Percentiles rank a stretch among this genome's conserved stretches.
Evolutionary conservation across 2,329 filamentous ascomycete genomes (phyloP).

Genomic region (Colletotrichum sp.): DNA sequence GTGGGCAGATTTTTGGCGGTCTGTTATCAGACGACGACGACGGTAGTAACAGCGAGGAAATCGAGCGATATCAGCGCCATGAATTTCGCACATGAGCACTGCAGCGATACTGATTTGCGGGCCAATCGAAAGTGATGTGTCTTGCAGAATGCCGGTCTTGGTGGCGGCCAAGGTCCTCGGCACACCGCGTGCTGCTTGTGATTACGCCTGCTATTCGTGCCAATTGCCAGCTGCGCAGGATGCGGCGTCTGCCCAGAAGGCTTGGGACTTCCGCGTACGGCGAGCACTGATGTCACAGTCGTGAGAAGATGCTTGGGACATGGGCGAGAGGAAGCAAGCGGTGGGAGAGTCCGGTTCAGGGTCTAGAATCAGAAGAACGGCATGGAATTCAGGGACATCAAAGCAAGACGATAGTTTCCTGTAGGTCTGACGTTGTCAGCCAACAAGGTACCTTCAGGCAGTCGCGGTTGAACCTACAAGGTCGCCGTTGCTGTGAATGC

Average conservation of each 20-base stretch:
- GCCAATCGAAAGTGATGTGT: background rate
- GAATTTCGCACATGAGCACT: background rate
- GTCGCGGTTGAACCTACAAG: background rate
- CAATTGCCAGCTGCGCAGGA: background rate
- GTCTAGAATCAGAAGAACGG: background rate
- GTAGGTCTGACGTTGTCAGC: background rate
- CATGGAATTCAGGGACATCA: background rate
- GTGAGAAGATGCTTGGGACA: background rate
- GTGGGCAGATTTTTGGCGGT: background rate
- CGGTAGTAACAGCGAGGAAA: background rate
- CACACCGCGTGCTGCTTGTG: background rate
- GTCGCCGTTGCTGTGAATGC: background rate
- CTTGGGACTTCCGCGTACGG: background rate
- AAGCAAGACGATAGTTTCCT: background rate
- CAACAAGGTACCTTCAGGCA: background rate
- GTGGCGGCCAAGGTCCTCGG: slow-evolving; percentile 4
- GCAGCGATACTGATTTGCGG: background rate
- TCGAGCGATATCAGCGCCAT: background rate
- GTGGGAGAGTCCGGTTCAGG: background rate
- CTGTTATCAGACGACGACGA: background rate
- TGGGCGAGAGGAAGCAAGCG: background rate
- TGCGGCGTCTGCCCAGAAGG: background rate
- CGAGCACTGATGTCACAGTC: background rate
- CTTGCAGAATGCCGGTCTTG: background rate
- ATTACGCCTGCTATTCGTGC: background rate